These are phyloP conservation scores for Tylopilus sp. DNA, from an alignment of 1,284 basidiomycete genomes.

Conservation along the genomic window DNA sequence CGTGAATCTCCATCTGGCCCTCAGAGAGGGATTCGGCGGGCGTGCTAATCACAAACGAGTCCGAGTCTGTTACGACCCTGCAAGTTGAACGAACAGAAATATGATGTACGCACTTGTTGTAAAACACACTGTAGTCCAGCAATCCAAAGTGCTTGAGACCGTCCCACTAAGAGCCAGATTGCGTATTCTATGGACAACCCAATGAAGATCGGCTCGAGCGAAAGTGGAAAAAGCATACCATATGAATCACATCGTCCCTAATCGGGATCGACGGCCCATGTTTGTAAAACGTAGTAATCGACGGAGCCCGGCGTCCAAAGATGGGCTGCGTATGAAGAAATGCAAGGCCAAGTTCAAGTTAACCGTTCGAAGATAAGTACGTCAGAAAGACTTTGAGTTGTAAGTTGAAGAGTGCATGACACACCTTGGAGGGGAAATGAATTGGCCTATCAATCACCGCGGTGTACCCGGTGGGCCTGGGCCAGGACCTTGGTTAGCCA, in stretches of 20 bases:
- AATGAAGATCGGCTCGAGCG: neutral
- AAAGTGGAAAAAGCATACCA: slow-evolving; percentile 52
- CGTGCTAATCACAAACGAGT: slow-evolving; percentile 48
- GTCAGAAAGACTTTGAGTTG: neutral
- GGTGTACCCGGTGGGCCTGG: no score
- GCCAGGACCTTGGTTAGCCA: no score
- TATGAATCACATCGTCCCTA: slow-evolving; percentile 72
- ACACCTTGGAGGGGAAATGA: slow-evolving; percentile 73
- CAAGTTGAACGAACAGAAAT: no score
- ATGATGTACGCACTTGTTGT: slow-evolving; percentile 63
- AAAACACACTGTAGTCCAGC: slow-evolving; percentile 66
- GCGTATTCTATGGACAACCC: slow-evolving; percentile 55
- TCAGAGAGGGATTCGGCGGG: slow-evolving; percentile 55
- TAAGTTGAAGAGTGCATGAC: neutral
- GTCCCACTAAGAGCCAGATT: slow-evolving; percentile 67
- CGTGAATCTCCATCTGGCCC: slow-evolving; percentile 60
- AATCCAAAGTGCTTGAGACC: slow-evolving; percentile 73
- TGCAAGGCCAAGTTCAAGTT: no score
- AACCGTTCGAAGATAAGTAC: slow-evolving; percentile 1
- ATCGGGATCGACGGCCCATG: slow-evolving; percentile 43
- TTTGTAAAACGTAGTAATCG: slow-evolving; percentile 26
- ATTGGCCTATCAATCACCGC: slow-evolving; percentile 61
- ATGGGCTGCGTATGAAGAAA: slow-evolving; percentile 54
- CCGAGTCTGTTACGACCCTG: no score
- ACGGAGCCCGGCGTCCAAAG: slow-evolving; percentile 65